Conservation (phyloP, 2,329 filamentous ascomycete species). For the Aspergillus persii region DNA sequence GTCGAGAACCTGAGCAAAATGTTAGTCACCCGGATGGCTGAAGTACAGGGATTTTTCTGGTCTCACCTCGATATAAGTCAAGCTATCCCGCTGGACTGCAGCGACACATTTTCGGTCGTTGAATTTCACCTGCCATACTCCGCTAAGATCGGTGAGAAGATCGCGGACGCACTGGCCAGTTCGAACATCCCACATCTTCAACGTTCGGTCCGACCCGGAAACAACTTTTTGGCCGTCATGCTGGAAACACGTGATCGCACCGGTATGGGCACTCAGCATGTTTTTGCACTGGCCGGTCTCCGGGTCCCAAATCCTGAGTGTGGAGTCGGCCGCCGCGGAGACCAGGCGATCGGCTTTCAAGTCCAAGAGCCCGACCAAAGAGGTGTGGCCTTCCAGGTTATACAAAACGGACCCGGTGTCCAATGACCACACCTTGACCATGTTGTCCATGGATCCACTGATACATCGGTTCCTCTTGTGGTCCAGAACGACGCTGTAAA, state of each 20-base stretch:
- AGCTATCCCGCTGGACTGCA: constrained; percentile 84
- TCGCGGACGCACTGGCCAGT: constrained; percentile 92
- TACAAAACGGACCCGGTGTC: constrained; percentile 80
- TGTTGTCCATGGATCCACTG: constrained; percentile 96
- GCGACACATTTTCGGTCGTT: constrained; percentile 93
- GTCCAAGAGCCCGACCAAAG: constrained; percentile 88
- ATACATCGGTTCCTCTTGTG: constrained; percentile 91
- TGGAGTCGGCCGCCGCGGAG: constrained; percentile 92
- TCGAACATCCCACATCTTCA: constrained; percentile 98
- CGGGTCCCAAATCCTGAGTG: constrained; percentile 93
- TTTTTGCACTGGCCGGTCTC: constrained; percentile 88
- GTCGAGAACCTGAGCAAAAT: constrained; percentile 75
- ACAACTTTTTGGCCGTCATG: constrained; percentile 97
- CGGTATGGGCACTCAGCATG: constrained; percentile 87
- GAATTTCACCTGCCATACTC: constrained; percentile 99
- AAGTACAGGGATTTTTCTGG: constrained; percentile 12
- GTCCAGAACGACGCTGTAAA: constrained; percentile 95
- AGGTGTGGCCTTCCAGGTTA: constrained; percentile 87
- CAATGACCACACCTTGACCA: constrained; percentile 96
- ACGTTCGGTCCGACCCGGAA: constrained; percentile 86
- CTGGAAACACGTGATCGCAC: constrained; percentile 97
- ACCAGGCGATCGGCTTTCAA: constrained; percentile 86
- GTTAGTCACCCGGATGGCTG: constrained; percentile 14
- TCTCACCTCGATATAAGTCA: constrained; percentile 93
- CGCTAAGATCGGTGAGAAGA: constrained; percentile 84